A percentile compares a stretch with the other conserved stretches of the same genome.
Evolutionary conservation across 768 basidiomycete genomes (phyloP).

Genomic region (Termitomyces eurrhizus): DNA sequence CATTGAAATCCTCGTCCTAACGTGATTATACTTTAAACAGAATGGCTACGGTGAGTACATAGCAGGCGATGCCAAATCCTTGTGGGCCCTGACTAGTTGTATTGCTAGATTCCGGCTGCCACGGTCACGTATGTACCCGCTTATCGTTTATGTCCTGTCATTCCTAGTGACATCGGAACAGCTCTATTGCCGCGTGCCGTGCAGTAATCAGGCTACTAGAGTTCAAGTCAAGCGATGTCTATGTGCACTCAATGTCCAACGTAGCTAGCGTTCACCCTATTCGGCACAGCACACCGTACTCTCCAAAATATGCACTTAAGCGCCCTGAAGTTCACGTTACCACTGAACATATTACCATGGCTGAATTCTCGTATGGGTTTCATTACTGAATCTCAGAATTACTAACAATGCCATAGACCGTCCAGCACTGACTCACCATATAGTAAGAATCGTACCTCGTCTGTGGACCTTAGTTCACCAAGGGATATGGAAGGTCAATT

Average conservation of each 20-base stretch:
- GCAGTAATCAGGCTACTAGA: conserved; percentile 65
- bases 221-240: conserved; percentile 42
- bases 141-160: conserved; percentile 6
- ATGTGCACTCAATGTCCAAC: conserved; percentile 42
- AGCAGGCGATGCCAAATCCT: background rate
- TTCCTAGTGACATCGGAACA: conserved; percentile 15
- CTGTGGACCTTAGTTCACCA: conserved; percentile 24
- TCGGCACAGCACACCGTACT: conserved; percentile 26
- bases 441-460: conserved; percentile 22
- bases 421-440: conserved; percentile 23
- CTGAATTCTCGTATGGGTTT: conserved; percentile 45
- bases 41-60: conserved; percentile 45
- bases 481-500: conserved; percentile 24
- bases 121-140: conserved; percentile 47
- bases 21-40: conserved; percentile 24
- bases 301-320: conserved; percentile 26
- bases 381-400: background rate
- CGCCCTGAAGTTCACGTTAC: conserved; percentile 53
- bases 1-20: conserved; percentile 1
- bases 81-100: conserved; percentile 10
- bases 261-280: conserved; percentile 29
- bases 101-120: conserved; percentile 54
- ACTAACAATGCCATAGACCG: conserved; percentile 9
- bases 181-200: conserved; percentile 62
- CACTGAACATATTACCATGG: conserved; percentile 58